Evolutionary conservation across 108 stramenopile species (phyloP).

Genomic region (Cyclostephanos invisitatus): DNA sequence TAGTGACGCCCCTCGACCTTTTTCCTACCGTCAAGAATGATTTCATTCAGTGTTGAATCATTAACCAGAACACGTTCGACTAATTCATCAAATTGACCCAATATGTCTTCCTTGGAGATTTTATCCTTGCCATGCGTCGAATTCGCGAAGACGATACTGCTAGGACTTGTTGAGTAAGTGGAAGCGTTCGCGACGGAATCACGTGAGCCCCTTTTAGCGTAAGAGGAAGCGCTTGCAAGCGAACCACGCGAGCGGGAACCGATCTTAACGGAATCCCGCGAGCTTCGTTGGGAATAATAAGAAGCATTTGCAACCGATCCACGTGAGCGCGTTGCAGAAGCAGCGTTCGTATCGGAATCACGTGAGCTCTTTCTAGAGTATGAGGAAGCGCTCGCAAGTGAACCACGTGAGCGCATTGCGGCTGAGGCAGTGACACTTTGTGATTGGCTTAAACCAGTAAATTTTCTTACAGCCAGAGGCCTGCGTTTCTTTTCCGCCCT

Average conservation of each 20-base stretch:
- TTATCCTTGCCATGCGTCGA: not conserved
- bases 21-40: slow-evolving; percentile 24
- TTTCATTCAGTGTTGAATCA: slow-evolving; percentile 26
- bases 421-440: too few species aligned
- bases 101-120: not conserved
- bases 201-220: too few species aligned
- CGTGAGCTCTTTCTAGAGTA: too few species aligned
- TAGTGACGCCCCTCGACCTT: slow-evolving; percentile 12
- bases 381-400: not conserved
- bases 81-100: slow-evolving; percentile 17
- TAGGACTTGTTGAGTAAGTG: not conserved
- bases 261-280: too few species aligned
- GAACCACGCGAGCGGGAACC: too few species aligned
- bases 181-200: too few species aligned
- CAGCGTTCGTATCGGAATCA: too few species aligned
- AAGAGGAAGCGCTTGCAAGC: too few species aligned
- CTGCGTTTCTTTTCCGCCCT: not conserved
- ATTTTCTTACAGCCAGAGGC: not conserved
- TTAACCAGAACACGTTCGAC: slow-evolving; percentile 17
- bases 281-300: too few species aligned
- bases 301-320: too few species aligned
- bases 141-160: not conserved
- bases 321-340: too few species aligned
- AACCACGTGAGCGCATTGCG: not conserved
- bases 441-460: too few species aligned